phyloP scores from a whole-genome alignment of 176 grass and related monocot species.

The Lolium multiflorum region DNA sequence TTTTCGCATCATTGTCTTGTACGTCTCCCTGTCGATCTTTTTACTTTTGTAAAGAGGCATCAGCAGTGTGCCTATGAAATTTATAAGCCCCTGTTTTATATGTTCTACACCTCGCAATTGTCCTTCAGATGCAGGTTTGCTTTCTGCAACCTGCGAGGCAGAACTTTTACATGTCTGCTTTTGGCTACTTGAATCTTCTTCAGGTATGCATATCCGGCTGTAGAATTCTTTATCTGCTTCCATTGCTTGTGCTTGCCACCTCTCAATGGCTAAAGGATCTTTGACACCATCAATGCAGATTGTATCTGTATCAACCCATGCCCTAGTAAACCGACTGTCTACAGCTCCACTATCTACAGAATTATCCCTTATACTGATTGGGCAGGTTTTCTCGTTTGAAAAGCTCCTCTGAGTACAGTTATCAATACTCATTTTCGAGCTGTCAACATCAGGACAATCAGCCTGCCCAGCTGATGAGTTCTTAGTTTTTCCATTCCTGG shows the following conservation, averaged over 20 bases:
- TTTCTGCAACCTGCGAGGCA: conserved; percentile 70
- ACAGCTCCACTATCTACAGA: conserved; percentile 64
- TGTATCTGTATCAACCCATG: conserved; percentile 93
- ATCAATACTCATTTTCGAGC: conserved; percentile 74
- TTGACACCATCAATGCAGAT: conserved; percentile 85
- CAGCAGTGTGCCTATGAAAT: conserved; percentile 78
- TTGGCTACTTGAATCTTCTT: conserved; percentile 78
- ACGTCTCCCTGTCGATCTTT: conserved; percentile 76
- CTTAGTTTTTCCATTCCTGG: conserved; percentile 74
- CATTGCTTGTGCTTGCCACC: conserved; percentile 96
- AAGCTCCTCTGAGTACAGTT: conserved; percentile 62
- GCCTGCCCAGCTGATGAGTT: conserved; percentile 52
- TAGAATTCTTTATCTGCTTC: conserved; percentile 94
- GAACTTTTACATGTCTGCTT: conserved; percentile 65
- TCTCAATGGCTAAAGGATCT: conserved; percentile 89
- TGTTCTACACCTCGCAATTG: conserved; percentile 66
- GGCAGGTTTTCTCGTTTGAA: conserved; percentile 70
- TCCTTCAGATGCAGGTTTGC: conserved; percentile 71
- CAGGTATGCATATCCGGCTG: conserved; percentile 68
- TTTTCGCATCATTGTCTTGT: conserved; percentile 96
- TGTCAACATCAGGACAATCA: conserved; percentile 68
- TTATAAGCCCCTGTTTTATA: conserved; percentile 91
- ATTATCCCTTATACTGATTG: conserved; percentile 68
- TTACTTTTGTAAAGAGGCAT: conserved; percentile 93
- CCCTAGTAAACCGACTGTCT: conserved; percentile 73